Evolutionary conservation across 371 early-diverging fungal species (phyloP).

Genomic region (Chytridium lagenaria): DNA sequence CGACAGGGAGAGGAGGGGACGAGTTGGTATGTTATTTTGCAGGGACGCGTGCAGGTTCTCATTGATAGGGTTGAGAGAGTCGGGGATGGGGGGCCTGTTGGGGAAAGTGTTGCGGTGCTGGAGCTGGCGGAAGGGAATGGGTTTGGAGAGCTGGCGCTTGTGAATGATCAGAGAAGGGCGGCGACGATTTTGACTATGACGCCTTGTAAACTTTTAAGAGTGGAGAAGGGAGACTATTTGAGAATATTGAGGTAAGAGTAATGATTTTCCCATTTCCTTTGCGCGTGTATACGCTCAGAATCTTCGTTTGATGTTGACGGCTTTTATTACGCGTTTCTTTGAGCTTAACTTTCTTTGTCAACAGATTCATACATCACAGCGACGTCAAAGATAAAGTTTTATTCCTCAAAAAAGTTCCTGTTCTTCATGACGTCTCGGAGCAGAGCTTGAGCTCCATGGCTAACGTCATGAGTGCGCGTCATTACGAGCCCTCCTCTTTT

Average conservation of each 20-base stretch:
- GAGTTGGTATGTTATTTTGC: constrained; percentile 42
- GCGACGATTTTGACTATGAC: constrained; percentile 42
- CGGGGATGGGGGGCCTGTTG: not conserved
- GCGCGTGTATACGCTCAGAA: not conserved
- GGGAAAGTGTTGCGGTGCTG: constrained; percentile 28
- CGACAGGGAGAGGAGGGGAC: constrained; percentile 45
- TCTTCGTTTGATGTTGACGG: not conserved
- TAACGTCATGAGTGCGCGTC: constrained; percentile 24
- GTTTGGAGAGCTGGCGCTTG: constrained; percentile 46
- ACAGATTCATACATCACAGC: constrained; percentile 41
- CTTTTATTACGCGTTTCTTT: not conserved
- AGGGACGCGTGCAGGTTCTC: constrained; percentile 38
- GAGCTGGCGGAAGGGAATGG: constrained; percentile 32
- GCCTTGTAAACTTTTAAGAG: constrained; percentile 30
- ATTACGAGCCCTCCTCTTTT: not conserved
- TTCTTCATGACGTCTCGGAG: constrained; percentile 12
- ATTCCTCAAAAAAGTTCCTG: constrained; percentile 28
- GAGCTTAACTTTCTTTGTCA: not conserved
- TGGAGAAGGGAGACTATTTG: constrained; percentile 47
- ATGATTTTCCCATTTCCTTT: too few relatives aligned
- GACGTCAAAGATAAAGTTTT: constrained; percentile 40
- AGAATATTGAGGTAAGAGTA: constrained; percentile 36
- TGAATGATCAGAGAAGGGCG: constrained; percentile 34
- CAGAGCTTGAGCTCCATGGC: constrained; percentile 28
- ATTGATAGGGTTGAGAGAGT: constrained; percentile 21